Base-by-base conservation (phyloP, 208 protist genomes). In the Endotrypanum monterogeii region DNA sequence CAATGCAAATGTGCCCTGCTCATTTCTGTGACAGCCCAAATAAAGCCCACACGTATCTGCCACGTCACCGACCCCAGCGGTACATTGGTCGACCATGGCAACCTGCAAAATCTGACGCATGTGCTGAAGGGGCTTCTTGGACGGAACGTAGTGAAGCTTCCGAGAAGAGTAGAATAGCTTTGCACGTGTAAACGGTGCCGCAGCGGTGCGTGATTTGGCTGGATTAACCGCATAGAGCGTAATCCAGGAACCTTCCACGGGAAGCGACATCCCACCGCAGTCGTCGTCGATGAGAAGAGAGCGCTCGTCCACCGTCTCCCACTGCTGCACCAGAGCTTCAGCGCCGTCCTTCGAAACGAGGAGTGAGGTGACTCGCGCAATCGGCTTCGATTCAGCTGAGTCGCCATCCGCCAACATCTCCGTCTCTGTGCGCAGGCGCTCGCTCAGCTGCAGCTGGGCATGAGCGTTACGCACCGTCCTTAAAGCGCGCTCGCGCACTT, bases 321-420 rank as follows among this genome's bases (percentile, higher is more conserved):
- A 96, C 44, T 91, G 76, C 71, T 96, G 91, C 51, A 96, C 79
- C 2, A 96, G 69, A 1, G 86, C 81, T 79, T 95, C 85, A 32
- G 78, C 86, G 12, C 77, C 72, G 5, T 80, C 78, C 61, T 84
- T 83, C 11, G 74, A 74, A 37, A 93, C 32, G 4, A 94, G 76
- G 39, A 89, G 57, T 28, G 91, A 93, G 9, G 84, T 83, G 11
- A 95, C 80, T 14, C 89, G 79, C 7, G 75, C 76, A 20, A 92
- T 65, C 44, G 32, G 74, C 56, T 7, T 63, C 57, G 54, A 14
- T 41, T 83, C 67, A 2, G 30, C 52, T 16, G 30, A 9, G 2
- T 41, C 55, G 6, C 48, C 51, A 30, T 69, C 48, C 20, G 46
- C 25, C 18, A 23, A 48, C 48, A 20, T 61, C 50, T 65, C 61